Percentiles rank a stretch among this genome's conserved stretches.
These are phyloP conservation scores for Pseudogymnoascus sp. DNA, from an alignment of 2,329 filamentous ascomycete genomes.

Conservation along the genomic window DNA sequence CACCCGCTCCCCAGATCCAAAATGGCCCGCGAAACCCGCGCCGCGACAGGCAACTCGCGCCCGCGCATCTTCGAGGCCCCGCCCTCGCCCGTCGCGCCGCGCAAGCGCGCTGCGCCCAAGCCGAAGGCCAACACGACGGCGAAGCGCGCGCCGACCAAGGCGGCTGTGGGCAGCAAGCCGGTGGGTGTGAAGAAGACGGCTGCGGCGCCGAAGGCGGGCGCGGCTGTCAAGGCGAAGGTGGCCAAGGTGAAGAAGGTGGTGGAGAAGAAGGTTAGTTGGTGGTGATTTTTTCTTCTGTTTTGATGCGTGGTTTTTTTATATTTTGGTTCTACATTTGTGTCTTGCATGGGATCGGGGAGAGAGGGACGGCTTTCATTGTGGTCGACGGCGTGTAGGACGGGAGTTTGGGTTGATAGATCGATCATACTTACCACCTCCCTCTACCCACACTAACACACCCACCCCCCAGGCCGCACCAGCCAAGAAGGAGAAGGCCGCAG, in stretches of 20 bases:
- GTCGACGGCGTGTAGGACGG: background rate
- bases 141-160: constrained; percentile 8
- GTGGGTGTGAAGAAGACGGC: background rate
- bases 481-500: background rate
- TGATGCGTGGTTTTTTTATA: background rate
- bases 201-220: background rate
- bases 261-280: background rate
- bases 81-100: background rate
- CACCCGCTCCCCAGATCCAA: background rate
- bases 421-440: background rate
- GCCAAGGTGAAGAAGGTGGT: background rate
- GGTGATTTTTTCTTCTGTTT: background rate
- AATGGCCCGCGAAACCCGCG: constrained; percentile 12
- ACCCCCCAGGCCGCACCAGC: background rate
- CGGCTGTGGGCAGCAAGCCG: constrained; percentile 8
- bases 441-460: background rate
- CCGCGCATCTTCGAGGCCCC: constrained; percentile 8
- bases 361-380: background rate
- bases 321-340: background rate
- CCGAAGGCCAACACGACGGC: background rate
- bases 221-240: background rate
- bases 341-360: background rate
- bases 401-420: background rate
- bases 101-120: background rate
- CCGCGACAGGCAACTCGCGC: constrained; percentile 10